These are phyloP conservation scores for Amaranthus hypochondriacus DNA, from an alignment of 148 eudicot species.

Conservation along the genomic window DNA sequence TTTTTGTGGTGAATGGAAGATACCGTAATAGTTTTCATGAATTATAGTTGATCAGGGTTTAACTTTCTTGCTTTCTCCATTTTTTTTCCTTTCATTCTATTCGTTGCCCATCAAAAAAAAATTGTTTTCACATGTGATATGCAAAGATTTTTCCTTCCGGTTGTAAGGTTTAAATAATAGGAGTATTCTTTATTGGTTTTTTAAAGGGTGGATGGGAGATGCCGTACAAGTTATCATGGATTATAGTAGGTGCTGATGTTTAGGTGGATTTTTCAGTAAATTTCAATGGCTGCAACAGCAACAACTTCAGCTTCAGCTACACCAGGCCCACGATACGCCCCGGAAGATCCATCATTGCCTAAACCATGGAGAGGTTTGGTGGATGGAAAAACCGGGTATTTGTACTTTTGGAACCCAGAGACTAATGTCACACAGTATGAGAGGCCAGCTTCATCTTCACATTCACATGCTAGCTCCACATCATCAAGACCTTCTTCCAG, in stretches of 20 bases:
- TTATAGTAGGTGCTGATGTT: background rate
- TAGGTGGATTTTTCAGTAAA: background rate
- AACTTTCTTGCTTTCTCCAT: too few species aligned
- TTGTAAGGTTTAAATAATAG: too few species aligned
- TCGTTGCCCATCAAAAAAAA: too few species aligned
- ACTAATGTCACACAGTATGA: slow-evolving; percentile 95
- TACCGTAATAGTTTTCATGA: too few species aligned
- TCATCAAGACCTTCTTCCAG: slow-evolving; percentile 31
- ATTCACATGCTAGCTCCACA: slow-evolving; percentile 23
- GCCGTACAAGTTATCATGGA: too few species aligned
- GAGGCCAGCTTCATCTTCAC: slow-evolving; percentile 54
- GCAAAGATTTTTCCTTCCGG: too few species aligned
- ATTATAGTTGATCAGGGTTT: too few species aligned
- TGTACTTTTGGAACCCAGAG: slow-evolving; percentile 96
- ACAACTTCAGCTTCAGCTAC: slow-evolving; percentile 55
- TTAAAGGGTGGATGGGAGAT: too few species aligned
- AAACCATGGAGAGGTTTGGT: slow-evolving; percentile 96
- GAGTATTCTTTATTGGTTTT: too few species aligned
- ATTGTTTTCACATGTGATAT: too few species aligned
- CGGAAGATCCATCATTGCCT: slow-evolving; percentile 90
- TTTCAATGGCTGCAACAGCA: slow-evolving; percentile 50
- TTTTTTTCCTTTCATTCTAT: too few species aligned
- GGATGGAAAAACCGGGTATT: slow-evolving; percentile 80
- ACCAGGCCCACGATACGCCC: slow-evolving; percentile 71
- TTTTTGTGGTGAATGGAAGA: too few species aligned